Evolutionary conservation across 495 filamentous ascomycete species (phyloP).

Genomic region (Tuber microsphaerosporum): DNA sequence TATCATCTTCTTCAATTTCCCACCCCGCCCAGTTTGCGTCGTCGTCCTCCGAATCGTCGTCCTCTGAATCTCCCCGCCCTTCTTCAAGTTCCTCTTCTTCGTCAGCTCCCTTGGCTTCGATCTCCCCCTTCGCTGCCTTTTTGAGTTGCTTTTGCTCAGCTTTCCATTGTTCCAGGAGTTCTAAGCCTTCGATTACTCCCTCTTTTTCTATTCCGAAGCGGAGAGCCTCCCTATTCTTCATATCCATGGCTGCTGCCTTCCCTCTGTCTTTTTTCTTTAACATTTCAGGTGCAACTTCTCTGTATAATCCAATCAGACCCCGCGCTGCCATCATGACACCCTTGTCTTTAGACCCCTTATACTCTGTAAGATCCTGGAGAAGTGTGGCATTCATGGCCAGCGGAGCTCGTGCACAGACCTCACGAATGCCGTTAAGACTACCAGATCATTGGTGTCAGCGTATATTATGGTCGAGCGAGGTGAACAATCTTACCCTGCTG

Average conservation of each 20-base stretch:
- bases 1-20: conserved; percentile 75
- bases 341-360: conserved; percentile 95
- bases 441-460: conserved; percentile 8
- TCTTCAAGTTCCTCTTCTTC: conserved; percentile 51
- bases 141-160: conserved; percentile 73
- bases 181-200: conserved; percentile 85
- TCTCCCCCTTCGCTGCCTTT: conserved; percentile 57
- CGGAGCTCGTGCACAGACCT: conserved; percentile 86
- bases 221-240: conserved; percentile 50
- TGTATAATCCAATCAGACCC: conserved; percentile 78
- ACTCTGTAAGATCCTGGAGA: conserved; percentile 93
- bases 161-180: conserved; percentile 88
- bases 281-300: conserved; percentile 83
- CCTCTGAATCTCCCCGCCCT: conserved; percentile 47
- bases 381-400: conserved; percentile 91
- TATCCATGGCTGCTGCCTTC: conserved; percentile 80
- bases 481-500: conserved; percentile 55
- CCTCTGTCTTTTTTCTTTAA: conserved; percentile 84
- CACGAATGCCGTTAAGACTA: conserved; percentile 78
- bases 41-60: conserved; percentile 51
- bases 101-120: conserved; percentile 53
- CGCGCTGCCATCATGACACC: conserved; percentile 95
- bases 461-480: background rate
- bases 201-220: conserved; percentile 72
- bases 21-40: conserved; percentile 71